Conservation (phyloP, 805 yeast species). For the Isabelozyma rhagii region DNA sequence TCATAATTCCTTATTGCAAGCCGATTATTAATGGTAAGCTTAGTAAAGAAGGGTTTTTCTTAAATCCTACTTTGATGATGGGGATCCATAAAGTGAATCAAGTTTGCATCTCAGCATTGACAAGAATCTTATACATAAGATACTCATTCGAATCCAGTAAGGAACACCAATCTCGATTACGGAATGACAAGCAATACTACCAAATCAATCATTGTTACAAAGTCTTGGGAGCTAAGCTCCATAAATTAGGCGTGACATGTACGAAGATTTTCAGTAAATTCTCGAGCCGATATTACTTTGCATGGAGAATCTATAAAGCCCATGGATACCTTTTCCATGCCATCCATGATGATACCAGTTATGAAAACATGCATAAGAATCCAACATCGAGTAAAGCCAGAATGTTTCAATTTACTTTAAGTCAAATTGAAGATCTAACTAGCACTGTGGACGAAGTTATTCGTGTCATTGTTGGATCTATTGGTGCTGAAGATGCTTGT, state of each 20-base stretch:
- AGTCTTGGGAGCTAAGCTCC: background rate
- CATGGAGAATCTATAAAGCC: conserved; percentile 63
- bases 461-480: conserved; percentile 1
- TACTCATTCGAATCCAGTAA: conserved; percentile 7
- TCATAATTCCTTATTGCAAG: conserved; percentile 18
- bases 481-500: conserved; percentile 5
- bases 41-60: conserved; percentile 27
- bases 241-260: conserved; percentile 5
- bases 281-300: conserved; percentile 56
- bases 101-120: conserved; percentile 16
- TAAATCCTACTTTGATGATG: conserved; percentile 31
- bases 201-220: conserved; percentile 2
- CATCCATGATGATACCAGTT: conserved; percentile 2
- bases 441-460: conserved; percentile 1
- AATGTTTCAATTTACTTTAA: conserved; percentile 13
- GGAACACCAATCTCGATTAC: conserved; percentile 7
- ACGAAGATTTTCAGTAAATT: conserved; percentile 30
- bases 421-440: conserved; percentile 7
- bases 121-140: conserved; percentile 5
- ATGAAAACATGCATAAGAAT: conserved; percentile 3
- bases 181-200: background rate
- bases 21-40: conserved; percentile 21
- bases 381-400: conserved; percentile 6
- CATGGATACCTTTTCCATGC: conserved; percentile 20
- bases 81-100: conserved; percentile 37